Conservation (phyloP, 192 early-diverging fungal genomes). For the Funneliformis mosseae region DNA sequence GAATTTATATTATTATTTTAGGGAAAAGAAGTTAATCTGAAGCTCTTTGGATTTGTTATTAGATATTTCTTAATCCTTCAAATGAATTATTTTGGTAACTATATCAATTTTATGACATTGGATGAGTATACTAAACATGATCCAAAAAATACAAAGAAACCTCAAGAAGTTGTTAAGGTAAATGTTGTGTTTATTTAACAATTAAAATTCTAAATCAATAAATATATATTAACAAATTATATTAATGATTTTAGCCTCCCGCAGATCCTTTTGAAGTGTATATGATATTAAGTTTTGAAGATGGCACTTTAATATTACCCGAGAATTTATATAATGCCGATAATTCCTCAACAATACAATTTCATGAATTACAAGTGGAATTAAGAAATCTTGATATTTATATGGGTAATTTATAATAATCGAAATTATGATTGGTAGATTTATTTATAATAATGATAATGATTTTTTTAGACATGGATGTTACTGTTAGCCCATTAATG, state of each 20-base stretch:
- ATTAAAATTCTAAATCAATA: neutral
- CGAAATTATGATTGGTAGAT: neutral
- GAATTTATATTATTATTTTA: slow-evolving; percentile 36
- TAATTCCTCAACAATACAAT: slow-evolving; percentile 55
- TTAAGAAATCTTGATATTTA: slow-evolving; percentile 64
- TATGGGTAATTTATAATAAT: slow-evolving; percentile 49
- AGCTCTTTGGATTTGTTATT: slow-evolving; percentile 68
- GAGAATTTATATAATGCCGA: slow-evolving; percentile 62
- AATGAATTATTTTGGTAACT: slow-evolving; percentile 72
- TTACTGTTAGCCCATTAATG: slow-evolving; percentile 60
- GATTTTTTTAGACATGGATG: slow-evolving; percentile 52
- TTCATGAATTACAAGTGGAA: slow-evolving; percentile 67
- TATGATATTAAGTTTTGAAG: slow-evolving; percentile 46
- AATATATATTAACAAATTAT: neutral
- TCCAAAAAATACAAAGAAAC: slow-evolving; percentile 53
- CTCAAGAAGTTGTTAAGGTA: neutral
- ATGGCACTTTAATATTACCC: slow-evolving; percentile 53
- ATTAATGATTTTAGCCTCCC: slow-evolving; percentile 34
- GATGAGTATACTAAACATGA: slow-evolving; percentile 57
- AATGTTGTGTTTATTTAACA: neutral
- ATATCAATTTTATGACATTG: slow-evolving; percentile 58
- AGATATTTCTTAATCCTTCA: slow-evolving; percentile 67
- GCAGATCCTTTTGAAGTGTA: slow-evolving; percentile 63
- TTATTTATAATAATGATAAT: neutral
- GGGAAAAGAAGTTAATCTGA: slow-evolving; percentile 59